Conservation (phyloP, 108 stramenopile species). For the Pseudonitzschia pungens region DNA sequence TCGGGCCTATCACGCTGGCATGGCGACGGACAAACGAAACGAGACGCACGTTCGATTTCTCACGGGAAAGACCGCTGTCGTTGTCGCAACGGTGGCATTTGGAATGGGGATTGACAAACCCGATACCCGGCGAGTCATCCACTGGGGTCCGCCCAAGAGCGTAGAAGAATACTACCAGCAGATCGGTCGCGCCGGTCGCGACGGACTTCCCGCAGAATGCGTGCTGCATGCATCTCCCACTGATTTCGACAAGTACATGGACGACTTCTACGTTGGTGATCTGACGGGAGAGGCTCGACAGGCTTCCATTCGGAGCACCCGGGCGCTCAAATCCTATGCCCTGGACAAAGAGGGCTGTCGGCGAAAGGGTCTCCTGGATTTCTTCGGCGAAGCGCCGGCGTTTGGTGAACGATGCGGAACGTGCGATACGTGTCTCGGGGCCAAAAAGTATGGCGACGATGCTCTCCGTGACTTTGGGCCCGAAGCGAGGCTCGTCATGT, state of each 20-base stretch:
- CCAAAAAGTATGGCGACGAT: constrained; percentile 47
- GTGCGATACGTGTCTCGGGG: constrained; percentile 63
- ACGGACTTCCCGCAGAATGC: constrained; percentile 78
- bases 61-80: constrained; percentile 68
- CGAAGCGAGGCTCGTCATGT: constrained; percentile 58
- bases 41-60: constrained; percentile 78
- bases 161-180: constrained; percentile 97
- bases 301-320: constrained; percentile 42
- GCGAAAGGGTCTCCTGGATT: constrained; percentile 56
- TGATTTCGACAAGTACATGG: constrained; percentile 71
- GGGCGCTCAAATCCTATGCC: constrained; percentile 57
- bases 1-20: constrained; percentile 83
- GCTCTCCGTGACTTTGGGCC: constrained; percentile 62
- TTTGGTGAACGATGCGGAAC: constrained; percentile 82
- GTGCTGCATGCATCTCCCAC: constrained; percentile 55
- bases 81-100: constrained; percentile 96
- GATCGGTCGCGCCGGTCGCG: constrained; percentile 92
- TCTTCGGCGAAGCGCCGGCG: constrained; percentile 68
- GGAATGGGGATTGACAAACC: constrained; percentile 97
- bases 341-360: constrained; percentile 63
- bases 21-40: constrained; percentile 50
- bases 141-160: constrained; percentile 86
- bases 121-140: constrained; percentile 79
- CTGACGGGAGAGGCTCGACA: constrained; percentile 45
- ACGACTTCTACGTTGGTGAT: constrained; percentile 72